Percentiles rank a stretch among this genome's conserved stretches.
Conservation (phyloP, 2,329 filamentous ascomycete genomes). For the Cercospora sp. region DNA sequence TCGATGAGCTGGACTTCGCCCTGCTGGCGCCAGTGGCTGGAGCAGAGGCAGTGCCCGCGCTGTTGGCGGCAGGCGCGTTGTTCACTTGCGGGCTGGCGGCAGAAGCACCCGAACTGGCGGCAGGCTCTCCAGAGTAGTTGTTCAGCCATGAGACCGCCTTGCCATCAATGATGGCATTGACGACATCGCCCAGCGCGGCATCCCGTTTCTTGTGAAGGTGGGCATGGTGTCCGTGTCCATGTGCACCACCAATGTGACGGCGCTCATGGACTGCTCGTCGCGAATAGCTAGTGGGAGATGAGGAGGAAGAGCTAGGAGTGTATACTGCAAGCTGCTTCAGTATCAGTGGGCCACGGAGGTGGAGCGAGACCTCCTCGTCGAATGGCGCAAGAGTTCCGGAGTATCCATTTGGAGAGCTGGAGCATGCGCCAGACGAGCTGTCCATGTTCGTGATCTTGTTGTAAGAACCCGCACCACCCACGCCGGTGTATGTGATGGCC, state of each 20-base stretch:
- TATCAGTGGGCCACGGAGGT: slow-evolving; percentile 69
- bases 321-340: slow-evolving; percentile 71
- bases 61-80: slow-evolving; percentile 24
- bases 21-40: slow-evolving; percentile 22
- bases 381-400: slow-evolving; percentile 65
- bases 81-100: slow-evolving; percentile 45
- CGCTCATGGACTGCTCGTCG: slow-evolving; percentile 31
- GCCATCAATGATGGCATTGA: slow-evolving; percentile 62
- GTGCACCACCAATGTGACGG: slow-evolving; percentile 37
- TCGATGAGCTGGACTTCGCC: slow-evolving; percentile 14
- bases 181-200: slow-evolving; percentile 50
- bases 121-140: slow-evolving; percentile 49
- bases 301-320: slow-evolving; percentile 44
- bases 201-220: slow-evolving; percentile 50
- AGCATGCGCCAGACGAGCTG: slow-evolving; percentile 56
- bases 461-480: slow-evolving; percentile 57
- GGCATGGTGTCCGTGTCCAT: slow-evolving; percentile 50
- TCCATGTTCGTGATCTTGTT: slow-evolving; percentile 65
- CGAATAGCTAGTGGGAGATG: slow-evolving; percentile 7
- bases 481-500: slow-evolving; percentile 63
- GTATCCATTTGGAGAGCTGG: slow-evolving; percentile 55
- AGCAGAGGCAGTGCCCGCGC: slow-evolving; percentile 15
- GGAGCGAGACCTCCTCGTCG: slow-evolving; percentile 69
- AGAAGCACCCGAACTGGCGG: slow-evolving; percentile 36
- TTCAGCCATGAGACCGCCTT: slow-evolving; percentile 61